Base-by-base conservation (phyloP, 1,139 yeast species). In the Zygosaccharomyces sapae region DNA sequence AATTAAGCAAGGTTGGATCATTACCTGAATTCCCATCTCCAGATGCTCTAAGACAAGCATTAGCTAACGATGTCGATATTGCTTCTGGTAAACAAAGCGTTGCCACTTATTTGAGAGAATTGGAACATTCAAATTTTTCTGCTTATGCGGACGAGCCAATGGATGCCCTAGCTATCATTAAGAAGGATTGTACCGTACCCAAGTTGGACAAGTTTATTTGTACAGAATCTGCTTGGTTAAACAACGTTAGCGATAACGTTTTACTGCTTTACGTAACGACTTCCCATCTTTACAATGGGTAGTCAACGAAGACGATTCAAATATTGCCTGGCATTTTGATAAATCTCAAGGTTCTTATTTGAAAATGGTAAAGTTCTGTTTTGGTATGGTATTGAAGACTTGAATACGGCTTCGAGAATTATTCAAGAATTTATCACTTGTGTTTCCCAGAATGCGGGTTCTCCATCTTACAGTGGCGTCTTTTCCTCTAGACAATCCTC, bases 111-210 rank as follows among this genome's bases (percentile, higher is more conserved):
- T 74, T 90, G 66, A 82, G 84, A 67, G 74, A 76, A 43, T 78
- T 90, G 61, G 92, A 85, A 65, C 67, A 72, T 6, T 65, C 71
- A 35, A 62, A 75, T 5, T 88, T 88, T 74, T 83, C 81, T 64
- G 83, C 95, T 37, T 90, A 87, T 63, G 94, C 96, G 49, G 98
- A 92, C 68, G 97, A 92, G 67, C 97, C 97, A 31, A 76, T 89
- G 62, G 97, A 92, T 62, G 97, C 89, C 2, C 75, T 92, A 59
- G 96, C 97, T 12, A 83, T 92, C 59, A 95, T 92, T 33, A 73
- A 75, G 37, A 67, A 70, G 36, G 68, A 69, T 41, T 50, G 59
- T 0, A 44, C 53, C 9, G 71, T 86, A 48, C 85, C 97, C n/a
- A 79, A 77, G 48, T 72, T 92, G 55, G 96, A 88, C 68, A 89